phyloP scores from a whole-genome alignment of 2,329 filamentous ascomycete species.

The Aschersonia sp. region DNA sequence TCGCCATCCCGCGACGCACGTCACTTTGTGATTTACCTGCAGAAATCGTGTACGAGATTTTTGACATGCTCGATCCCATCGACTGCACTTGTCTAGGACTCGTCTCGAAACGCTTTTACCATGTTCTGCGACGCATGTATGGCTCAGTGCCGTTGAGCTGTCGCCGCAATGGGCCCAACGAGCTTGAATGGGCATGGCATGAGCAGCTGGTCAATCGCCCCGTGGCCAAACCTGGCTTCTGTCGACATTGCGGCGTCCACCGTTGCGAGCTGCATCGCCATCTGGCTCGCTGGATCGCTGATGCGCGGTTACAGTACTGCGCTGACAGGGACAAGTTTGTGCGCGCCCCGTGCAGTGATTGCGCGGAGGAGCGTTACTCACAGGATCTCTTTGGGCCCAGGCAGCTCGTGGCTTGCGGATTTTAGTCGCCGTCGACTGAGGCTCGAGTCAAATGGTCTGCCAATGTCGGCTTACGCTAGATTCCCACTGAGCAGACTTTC shows the following conservation, averaged over 20 bases:
- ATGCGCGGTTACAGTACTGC: neutral
- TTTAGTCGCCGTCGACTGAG: neutral
- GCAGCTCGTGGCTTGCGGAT: neutral
- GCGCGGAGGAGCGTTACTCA: neutral
- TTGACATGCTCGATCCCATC: slow-evolving; percentile 1
- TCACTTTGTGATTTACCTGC: neutral
- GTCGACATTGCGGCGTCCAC: neutral
- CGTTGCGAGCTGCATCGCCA: neutral
- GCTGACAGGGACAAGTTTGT: neutral
- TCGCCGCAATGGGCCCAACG: neutral
- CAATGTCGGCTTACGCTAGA: too few relatives aligned
- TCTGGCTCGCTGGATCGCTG: neutral
- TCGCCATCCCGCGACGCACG: neutral
- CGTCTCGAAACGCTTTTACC: neutral
- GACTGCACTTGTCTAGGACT: slow-evolving; percentile 1
- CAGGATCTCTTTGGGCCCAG: neutral
- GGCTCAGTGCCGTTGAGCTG: neutral
- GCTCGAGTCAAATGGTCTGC: too few relatives aligned
- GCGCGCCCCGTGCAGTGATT: neutral
- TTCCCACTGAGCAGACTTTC: too few relatives aligned
- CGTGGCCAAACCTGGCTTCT: neutral
- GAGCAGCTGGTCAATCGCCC: neutral
- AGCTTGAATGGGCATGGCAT: neutral
- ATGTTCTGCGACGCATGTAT: neutral
- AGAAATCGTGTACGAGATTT: neutral